A percentile compares a stretch with the other conserved stretches of the same genome.
Conservation (phyloP, 1,284 basidiomycete genomes). For the Earliella scabrosa region DNA sequence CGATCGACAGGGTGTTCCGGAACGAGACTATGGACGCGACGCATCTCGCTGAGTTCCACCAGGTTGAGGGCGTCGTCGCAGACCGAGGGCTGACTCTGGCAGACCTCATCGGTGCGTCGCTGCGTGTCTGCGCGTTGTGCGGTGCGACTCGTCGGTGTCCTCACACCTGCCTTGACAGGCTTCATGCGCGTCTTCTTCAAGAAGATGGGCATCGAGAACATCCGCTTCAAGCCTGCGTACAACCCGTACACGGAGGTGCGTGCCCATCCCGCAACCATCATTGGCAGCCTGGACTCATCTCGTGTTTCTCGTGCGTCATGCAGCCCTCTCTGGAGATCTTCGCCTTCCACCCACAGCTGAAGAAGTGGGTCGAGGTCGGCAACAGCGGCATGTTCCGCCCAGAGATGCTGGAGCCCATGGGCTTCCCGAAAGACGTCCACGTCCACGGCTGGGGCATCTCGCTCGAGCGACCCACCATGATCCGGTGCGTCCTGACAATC, state of each 20-base stretch:
- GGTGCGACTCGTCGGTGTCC: background rate
- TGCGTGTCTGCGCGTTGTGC: background rate
- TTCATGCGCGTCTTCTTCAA: slow-evolving; percentile 99
- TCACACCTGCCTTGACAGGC: slow-evolving; percentile 48
- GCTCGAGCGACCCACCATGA: slow-evolving; percentile 99
- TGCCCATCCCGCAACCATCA: background rate
- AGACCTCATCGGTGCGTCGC: slow-evolving; percentile 84
- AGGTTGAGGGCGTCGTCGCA: slow-evolving; percentile 99
- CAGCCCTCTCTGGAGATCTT: slow-evolving; percentile 99
- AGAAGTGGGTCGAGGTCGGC: slow-evolving; percentile 96
- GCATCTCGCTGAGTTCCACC: slow-evolving; percentile 99
- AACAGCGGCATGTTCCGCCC: slow-evolving; percentile 99
- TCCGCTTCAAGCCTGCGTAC: slow-evolving; percentile 98
- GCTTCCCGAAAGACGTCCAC: slow-evolving; percentile 95
- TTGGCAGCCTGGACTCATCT: no score
- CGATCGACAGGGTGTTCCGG: slow-evolving; percentile 98
- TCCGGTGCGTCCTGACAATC: slow-evolving; percentile 82
- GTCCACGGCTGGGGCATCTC: slow-evolving; percentile 98
- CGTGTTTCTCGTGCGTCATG: background rate
- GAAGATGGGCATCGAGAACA: slow-evolving; percentile 95
- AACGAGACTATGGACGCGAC: slow-evolving; percentile 99
- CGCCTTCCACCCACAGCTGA: slow-evolving; percentile 93
- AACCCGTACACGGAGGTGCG: slow-evolving; percentile 94
- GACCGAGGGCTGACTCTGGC: slow-evolving; percentile 95
- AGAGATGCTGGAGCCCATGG: slow-evolving; percentile 99